Evolutionary conservation across 2,329 filamentous ascomycete species (phyloP), one percentile per base, ranked within the genome.

Genomic region (Annulohypoxylon truncatum): DNA sequence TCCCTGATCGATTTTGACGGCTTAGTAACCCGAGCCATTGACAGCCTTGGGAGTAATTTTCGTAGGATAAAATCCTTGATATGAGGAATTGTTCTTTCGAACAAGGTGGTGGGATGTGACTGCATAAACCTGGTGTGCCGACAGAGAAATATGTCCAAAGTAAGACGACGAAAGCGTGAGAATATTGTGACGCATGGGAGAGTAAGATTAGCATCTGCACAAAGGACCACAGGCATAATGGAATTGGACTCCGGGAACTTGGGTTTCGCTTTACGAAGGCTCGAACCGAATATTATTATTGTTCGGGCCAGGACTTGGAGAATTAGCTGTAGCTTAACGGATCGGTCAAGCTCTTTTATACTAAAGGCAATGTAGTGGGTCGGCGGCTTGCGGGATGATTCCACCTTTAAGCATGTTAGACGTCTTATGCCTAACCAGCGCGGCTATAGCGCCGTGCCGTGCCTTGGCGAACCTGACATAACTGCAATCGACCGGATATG

Each of bases 401-500:
- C 60, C 52, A 61, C 47, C 28, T 13, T 44, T 28, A 42, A 33
- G 24, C 42, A 28, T 53, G 55, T 35, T 64, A 50, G 44, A 59
- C 44, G 35, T 55, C 33, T 22, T 53, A 57, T 38, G 56, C 52
- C 42, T 40, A 61, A 38, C 52, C 48, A 58, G 52, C 51, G 48
- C 46, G 53, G 33, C 48, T 40, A 53, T 53, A 57, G 48, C 38
- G 55, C 61, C 58, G 48, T 59, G 46, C 59, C 61, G 64, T 51
- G 54, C 53, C 67, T 70, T 70, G 67, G 64, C 67, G 50, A 46
- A 50, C 47, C 61, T 59, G 58, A 66, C 61, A 56, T 61, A 44
- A 61, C 67, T 65, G 64, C 67, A 70, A 68, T 59, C 64, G 67
- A 59, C 67, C 67, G 67, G 50, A 61, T 48, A 67, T 68, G 56